A percentile compares a stretch with the other conserved stretches of the same genome.
These are phyloP conservation scores for Backusella psychrophila DNA, from an alignment of 192 early-diverging fungal species.

Conservation along the genomic window DNA sequence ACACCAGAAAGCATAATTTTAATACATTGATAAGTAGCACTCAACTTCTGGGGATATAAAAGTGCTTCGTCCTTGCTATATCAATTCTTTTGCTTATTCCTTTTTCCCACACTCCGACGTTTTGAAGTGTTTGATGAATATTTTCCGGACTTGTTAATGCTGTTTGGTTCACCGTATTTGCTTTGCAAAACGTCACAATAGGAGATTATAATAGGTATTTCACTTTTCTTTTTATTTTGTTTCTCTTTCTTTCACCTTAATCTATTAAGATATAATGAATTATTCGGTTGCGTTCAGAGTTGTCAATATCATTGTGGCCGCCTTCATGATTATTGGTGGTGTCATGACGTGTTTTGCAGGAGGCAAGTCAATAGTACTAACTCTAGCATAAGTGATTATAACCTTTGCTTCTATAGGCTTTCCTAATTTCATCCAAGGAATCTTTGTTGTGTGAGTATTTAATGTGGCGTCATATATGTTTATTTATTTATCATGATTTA, in stretches of 20 bases:
- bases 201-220: not conserved
- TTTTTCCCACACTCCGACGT: too few relatives aligned
- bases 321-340: slow-evolving; percentile 36
- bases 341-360: slow-evolving; percentile 30
- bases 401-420: slow-evolving; percentile 19
- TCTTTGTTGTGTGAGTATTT: slow-evolving; percentile 26
- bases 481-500: not conserved
- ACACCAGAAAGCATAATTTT: too few relatives aligned
- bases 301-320: slow-evolving; percentile 26
- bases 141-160: not conserved
- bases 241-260: not conserved
- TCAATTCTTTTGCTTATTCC: too few relatives aligned
- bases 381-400: not conserved
- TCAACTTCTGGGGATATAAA: too few relatives aligned
- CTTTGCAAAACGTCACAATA: not conserved
- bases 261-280: slow-evolving; percentile 8
- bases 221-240: not conserved
- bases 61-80: too few relatives aligned
- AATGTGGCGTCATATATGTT: not conserved
- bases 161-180: not conserved
- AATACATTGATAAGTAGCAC: too few relatives aligned
- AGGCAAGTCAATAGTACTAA: slow-evolving; percentile 7
- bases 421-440: slow-evolving; percentile 32
- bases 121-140: not conserved
- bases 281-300: slow-evolving; percentile 17